Base-by-base conservation (phyloP, 208 protist genomes). In the Trypanosoma caninum region DNA sequence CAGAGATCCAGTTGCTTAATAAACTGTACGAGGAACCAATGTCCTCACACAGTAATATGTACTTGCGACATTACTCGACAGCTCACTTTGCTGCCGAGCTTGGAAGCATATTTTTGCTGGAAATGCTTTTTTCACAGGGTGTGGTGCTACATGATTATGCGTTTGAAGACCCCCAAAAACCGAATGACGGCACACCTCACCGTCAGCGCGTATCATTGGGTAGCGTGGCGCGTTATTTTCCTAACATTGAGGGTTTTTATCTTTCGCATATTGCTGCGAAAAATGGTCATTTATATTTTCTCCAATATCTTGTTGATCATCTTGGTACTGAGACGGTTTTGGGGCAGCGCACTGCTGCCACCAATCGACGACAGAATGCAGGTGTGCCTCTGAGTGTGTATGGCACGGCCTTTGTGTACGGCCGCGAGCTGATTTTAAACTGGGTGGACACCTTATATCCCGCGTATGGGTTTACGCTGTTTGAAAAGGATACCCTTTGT, bases 81-180 rank as follows among this genome's bases (percentile, higher is more conserved):
- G 69, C 65, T 6, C 80, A 83, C 56, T 87, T 83, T 47, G 72
- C 80, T 0, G 72, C 80, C 10, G 76, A 87, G 52, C 48, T 83
- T 31, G 76, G 76, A 2, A 77, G 74, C 33, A 44, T 69, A 20
- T 45, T 9, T 28, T 35, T 69, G 2, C 23, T 76, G 3, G 42
- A 69, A 16, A 52, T 76, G 16, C 57, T 66, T 38, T 66, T 31
- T 41, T 66, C 60, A 58, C 34, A 58, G 33, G 48, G 60, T 28
- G 40, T 66, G 7, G 28, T 58, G 28, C 33, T 56, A 11, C 60
- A 58, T 40, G 37, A 25, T 14, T 8, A 52, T 25, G 8, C 9
- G 20, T 18, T 18, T 13, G 28, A 13, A 6, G 33, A 55, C 20
- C 34, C 31, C 11, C 51, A 30, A 2, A 23, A 25, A 27, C 30